A percentile compares a stretch with the other conserved stretches of the same genome.
Evolutionary conservation across 371 early-diverging fungal genomes (phyloP).

Genomic region (Apophysomyces trapeziformis): DNA sequence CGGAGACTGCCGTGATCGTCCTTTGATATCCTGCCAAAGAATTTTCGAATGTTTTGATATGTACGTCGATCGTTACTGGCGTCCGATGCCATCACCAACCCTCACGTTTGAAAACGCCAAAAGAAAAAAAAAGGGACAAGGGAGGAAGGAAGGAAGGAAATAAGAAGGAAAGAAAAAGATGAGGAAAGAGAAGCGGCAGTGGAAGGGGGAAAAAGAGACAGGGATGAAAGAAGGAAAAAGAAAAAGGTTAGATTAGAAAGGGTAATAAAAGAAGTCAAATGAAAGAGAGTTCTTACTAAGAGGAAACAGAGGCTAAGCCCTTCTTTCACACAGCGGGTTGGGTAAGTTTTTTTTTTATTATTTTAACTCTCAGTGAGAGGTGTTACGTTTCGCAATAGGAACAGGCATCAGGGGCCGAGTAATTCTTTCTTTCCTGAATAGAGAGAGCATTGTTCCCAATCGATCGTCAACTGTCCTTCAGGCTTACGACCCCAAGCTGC

Average conservation of each 20-base stretch:
- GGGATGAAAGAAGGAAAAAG: too few species aligned
- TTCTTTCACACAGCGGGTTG: not conserved
- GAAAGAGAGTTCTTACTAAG: not conserved
- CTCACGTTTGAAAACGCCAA: not conserved
- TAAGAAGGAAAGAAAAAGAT: not conserved
- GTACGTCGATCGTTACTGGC: slow-evolving; percentile 4
- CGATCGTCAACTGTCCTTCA: slow-evolving; percentile 26
- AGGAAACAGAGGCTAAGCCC: not conserved
- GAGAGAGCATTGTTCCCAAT: slow-evolving; percentile 32
- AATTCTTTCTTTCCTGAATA: slow-evolving; percentile 20
- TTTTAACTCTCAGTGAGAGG: slow-evolving; percentile 8
- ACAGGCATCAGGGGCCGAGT: not conserved
- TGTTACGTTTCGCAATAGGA: slow-evolving; percentile 10
- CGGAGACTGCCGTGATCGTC: slow-evolving; percentile 7
- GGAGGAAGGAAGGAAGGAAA: not conserved
- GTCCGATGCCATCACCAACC: slow-evolving; percentile 6
- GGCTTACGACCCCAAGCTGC: slow-evolving; percentile 38
- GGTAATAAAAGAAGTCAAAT: too few species aligned
- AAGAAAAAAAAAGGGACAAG: not conserved
- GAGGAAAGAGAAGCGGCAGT: too few species aligned
- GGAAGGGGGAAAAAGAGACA: too few species aligned
- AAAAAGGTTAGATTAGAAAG: too few species aligned
- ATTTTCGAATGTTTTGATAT: not conserved
- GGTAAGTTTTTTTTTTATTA: slow-evolving; percentile 1
- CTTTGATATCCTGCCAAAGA: slow-evolving; percentile 1